phyloP scores from a whole-genome alignment of 2,329 filamentous ascomycete genomes.

The Exophiala dermatitidis region DNA sequence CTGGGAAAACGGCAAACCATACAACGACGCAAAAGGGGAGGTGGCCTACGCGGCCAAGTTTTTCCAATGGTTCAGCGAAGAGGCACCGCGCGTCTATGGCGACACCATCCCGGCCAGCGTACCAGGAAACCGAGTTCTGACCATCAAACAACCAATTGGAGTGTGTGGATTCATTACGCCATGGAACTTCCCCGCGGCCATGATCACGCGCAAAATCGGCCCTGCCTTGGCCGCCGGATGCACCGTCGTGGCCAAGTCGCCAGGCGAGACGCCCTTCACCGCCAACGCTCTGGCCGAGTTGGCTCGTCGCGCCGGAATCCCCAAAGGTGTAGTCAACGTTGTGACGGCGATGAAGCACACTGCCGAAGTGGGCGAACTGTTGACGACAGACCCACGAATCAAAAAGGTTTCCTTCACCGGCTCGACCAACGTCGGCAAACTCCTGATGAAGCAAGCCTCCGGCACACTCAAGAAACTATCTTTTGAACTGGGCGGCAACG shows the following conservation, averaged over 20 bases:
- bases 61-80: slow-evolving; percentile 58
- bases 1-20: slow-evolving; percentile 63
- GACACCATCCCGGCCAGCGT: slow-evolving; percentile 55
- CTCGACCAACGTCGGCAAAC: slow-evolving; percentile 55
- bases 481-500: slow-evolving; percentile 89
- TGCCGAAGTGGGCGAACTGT: slow-evolving; percentile 63
- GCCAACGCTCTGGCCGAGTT: slow-evolving; percentile 82
- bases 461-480: slow-evolving; percentile 78
- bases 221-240: slow-evolving; percentile 81
- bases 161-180: slow-evolving; percentile 62
- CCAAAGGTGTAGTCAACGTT: slow-evolving; percentile 83
- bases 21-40: slow-evolving; percentile 54
- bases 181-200: slow-evolving; percentile 56
- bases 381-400: slow-evolving; percentile 69
- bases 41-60: slow-evolving; percentile 53
- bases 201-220: slow-evolving; percentile 47
- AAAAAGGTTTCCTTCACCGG: slow-evolving; percentile 95
- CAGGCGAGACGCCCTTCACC: slow-evolving; percentile 86
- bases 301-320: slow-evolving; percentile 77
- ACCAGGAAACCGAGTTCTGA: slow-evolving; percentile 55
- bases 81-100: slow-evolving; percentile 52
- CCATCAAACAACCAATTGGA: slow-evolving; percentile 59
- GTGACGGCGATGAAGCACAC: slow-evolving; percentile 76
- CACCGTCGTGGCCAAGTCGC: slow-evolving; percentile 86
- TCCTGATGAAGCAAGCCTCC: slow-evolving; percentile 87